A percentile compares a stretch with the other conserved stretches of the same genome.
phyloP scores from a whole-genome alignment of 345 rosid species.

The Firmiana major region DNA sequence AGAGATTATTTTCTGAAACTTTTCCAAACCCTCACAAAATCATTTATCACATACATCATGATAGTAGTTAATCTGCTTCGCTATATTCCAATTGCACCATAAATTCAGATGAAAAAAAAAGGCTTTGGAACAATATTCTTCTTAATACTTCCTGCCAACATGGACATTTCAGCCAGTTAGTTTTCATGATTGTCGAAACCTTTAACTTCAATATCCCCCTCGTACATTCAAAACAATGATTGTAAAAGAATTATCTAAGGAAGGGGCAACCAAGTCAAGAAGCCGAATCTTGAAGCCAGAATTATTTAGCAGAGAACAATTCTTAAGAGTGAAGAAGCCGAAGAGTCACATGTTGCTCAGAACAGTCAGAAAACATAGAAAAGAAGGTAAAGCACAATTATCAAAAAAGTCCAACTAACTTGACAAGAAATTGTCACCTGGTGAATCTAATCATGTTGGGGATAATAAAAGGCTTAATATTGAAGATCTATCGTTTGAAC shows the following conservation, averaged over 20 bases:
- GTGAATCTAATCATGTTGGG: neutral
- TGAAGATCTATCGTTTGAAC: neutral
- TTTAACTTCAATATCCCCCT: neutral
- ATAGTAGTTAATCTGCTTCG: neutral
- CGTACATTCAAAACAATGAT: neutral
- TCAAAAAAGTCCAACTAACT: neutral
- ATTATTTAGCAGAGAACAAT: neutral
- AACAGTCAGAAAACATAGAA: neutral
- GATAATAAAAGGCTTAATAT: neutral
- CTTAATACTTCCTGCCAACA: constrained; percentile 1
- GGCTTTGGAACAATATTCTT: neutral
- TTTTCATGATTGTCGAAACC: neutral
- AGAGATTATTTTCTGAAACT: neutral
- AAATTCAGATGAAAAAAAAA: neutral
- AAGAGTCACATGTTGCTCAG: neutral
- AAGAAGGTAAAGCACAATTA: neutral
- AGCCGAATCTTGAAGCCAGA: neutral
- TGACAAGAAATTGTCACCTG: neutral
- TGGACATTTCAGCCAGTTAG: neutral
- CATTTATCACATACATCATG: neutral
- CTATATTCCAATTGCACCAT: neutral
- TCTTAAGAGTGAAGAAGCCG: neutral
- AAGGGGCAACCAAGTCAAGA: neutral
- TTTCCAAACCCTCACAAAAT: neutral
- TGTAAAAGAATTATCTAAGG: neutral